phyloP scores from a whole-genome alignment of 2,329 filamentous ascomycete species.

The Cyphellophora europaea region DNA sequence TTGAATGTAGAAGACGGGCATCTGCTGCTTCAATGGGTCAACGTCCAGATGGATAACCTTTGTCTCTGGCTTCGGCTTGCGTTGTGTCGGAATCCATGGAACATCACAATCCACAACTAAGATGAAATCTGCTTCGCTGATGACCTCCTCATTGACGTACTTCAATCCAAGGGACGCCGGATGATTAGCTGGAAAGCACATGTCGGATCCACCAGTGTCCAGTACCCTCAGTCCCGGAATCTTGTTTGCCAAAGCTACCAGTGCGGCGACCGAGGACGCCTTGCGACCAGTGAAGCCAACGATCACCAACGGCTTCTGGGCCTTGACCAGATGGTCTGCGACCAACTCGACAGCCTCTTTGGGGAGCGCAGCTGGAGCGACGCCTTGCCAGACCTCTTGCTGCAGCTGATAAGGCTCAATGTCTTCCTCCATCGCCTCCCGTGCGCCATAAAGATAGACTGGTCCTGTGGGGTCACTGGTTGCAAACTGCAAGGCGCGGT shows the following conservation, averaged over 20 bases:
- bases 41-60: constrained; percentile 58
- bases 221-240: constrained; percentile 41
- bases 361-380: constrained; percentile 57
- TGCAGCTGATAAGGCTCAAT: constrained; percentile 62
- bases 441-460: constrained; percentile 66
- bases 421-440: constrained; percentile 81
- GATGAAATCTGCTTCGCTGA: constrained; percentile 73
- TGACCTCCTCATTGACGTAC: constrained; percentile 64
- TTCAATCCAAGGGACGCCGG: constrained; percentile 57
- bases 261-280: constrained; percentile 30
- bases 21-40: constrained; percentile 59
- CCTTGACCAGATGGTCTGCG: constrained; percentile 32
- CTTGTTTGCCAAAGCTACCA: constrained; percentile 37
- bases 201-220: constrained; percentile 43
- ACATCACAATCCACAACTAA: constrained; percentile 83
- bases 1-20: constrained; percentile 63
- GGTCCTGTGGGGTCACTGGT: constrained; percentile 68
- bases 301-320: constrained; percentile 39
- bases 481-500: constrained; percentile 74
- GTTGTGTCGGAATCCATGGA: constrained; percentile 81
- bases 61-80: constrained; percentile 45
- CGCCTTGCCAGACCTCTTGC: constrained; percentile 60
- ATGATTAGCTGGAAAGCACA: constrained; percentile 40
- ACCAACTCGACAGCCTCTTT: constrained; percentile 35
- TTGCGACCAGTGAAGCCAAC: constrained; percentile 43